These are phyloP conservation scores for Periconia sp. DNA, from an alignment of 2,329 filamentous ascomycete genomes.

Conservation along the genomic window DNA sequence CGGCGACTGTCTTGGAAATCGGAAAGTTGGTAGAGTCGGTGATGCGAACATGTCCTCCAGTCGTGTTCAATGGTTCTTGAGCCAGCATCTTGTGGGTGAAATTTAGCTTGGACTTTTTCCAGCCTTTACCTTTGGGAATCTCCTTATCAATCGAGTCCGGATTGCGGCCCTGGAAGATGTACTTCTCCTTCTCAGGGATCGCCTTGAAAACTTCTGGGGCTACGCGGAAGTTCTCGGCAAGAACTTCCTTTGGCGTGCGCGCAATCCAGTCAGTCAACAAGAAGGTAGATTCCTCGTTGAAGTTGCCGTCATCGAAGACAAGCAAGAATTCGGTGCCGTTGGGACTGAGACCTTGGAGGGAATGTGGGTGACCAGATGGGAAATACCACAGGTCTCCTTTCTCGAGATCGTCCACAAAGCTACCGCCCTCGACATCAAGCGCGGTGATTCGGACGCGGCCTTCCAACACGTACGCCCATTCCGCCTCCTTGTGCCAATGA, in stretches of 20 bases:
- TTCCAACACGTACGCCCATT: slow-evolving; percentile 78
- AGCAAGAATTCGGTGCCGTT: slow-evolving; percentile 71
- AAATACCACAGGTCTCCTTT: slow-evolving; percentile 85
- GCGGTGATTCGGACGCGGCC: slow-evolving; percentile 75
- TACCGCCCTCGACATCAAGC: slow-evolving; percentile 76
- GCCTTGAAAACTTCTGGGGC: slow-evolving; percentile 72
- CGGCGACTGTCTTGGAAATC: slow-evolving; percentile 74
- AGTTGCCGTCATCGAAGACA: slow-evolving; percentile 65
- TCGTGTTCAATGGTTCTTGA: slow-evolving; percentile 69
- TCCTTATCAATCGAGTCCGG: slow-evolving; percentile 71
- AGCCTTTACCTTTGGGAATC: slow-evolving; percentile 63
- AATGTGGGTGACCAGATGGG: slow-evolving; percentile 77
- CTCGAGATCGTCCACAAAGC: slow-evolving; percentile 76
- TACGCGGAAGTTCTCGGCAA: slow-evolving; percentile 77
- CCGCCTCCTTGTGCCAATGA: slow-evolving; percentile 82
- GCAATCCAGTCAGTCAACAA: slow-evolving; percentile 76
- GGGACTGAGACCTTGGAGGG: slow-evolving; percentile 71
- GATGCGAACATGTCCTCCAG: slow-evolving; percentile 75
- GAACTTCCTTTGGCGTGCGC: slow-evolving; percentile 73
- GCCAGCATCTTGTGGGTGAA: slow-evolving; percentile 77
- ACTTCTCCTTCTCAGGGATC: slow-evolving; percentile 71
- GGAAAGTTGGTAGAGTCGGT: slow-evolving; percentile 78
- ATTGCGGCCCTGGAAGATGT: slow-evolving; percentile 75
- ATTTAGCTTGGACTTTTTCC: slow-evolving; percentile 70
- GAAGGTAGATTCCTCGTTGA: slow-evolving; percentile 72